phyloP scores from a whole-genome alignment of 2,329 filamentous ascomycete genomes.

The Fusarium luffae region DNA sequence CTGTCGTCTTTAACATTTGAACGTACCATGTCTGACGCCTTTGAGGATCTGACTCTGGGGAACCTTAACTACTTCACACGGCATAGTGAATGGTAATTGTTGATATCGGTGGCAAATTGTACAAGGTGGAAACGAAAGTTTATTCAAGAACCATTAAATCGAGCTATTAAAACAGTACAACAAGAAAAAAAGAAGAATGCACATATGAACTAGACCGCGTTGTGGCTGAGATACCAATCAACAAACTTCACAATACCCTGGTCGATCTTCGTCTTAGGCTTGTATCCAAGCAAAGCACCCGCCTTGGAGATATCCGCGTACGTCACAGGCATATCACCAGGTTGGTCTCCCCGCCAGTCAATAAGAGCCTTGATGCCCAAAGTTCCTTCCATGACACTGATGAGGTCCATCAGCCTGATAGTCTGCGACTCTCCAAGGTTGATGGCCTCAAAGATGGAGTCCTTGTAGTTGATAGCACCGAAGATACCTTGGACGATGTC shows the following conservation, averaged over 20 bases:
- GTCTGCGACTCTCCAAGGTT: constrained; percentile 24
- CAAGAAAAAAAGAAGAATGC: too few relatives aligned
- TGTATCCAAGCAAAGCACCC: constrained; percentile 1
- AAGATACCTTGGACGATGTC: constrained; percentile 14
- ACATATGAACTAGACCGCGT: background rate
- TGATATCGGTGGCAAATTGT: too few relatives aligned
- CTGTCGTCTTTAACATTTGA: too few relatives aligned
- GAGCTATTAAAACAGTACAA: background rate
- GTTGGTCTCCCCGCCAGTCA: constrained; percentile 6
- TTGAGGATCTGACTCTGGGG: too few relatives aligned
- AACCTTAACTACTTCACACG: too few relatives aligned
- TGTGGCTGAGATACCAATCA: constrained; percentile 8
- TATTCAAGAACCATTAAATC: background rate
- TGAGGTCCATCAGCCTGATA: constrained; percentile 2
- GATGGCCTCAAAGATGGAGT: background rate
- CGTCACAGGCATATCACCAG: constrained; percentile 10
- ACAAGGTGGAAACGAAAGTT: background rate
- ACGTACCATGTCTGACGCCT: too few relatives aligned
- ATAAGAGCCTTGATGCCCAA: constrained; percentile 4
- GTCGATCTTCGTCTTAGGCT: constrained; percentile 4
- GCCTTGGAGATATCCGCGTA: constrained; percentile 19
- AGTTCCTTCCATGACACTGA: background rate
- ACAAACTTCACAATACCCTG: constrained; percentile 17
- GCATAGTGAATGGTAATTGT: too few relatives aligned
- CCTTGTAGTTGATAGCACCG: background rate